Evolutionary conservation across 106 monocot genomes (phyloP), one percentile per base, ranked within the genome.

Genomic region (Phalaenopsis equestris): DNA sequence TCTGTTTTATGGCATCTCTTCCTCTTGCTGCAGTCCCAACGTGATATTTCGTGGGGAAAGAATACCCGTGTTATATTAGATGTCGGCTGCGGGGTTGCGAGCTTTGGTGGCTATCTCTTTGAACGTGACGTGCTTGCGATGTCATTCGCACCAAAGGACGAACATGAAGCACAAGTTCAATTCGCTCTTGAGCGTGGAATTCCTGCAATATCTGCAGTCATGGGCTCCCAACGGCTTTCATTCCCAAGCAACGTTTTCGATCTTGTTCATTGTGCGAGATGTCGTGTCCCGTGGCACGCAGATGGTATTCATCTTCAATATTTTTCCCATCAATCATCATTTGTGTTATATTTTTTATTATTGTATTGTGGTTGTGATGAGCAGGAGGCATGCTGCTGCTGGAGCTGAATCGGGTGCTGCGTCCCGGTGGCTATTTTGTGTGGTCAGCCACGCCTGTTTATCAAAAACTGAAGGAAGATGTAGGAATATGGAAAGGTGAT

Each of bases 381-480:
- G 17, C 74, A 95, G 95, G 90, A 83, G 96, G 96, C 17, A 73
- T 79, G 14, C 91, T 96, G 49, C 93, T 96, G 65, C 85, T 96
- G 73, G 96, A 96, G 77, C 80, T 96, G 19, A 94, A 96, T 77
- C 90, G 96, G 61, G 88, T 94, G 57, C 76, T 96, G 8, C 91
- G 96, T 41, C 96, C 96, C 15, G 96, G 96, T 43, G 96, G 96
- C 19, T 94, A 80, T 76, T 96, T 96, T 81, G 92, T 96, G 37
- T 96, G 96, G 96, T 96, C 96, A 17, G 96, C 93, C 12, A 96
- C 96, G n/a, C 96, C 96, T 24, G 96, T 96, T 1, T 96, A 96
- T 82, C 96, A 94, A 84, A 96, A 92, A 77, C 90, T 96, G 8
- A 79, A 90, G 83, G 96, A 94, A 82, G 96, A 96, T 81, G 94